Evolutionary conservation across 2,329 filamentous ascomycete genomes (phyloP).

Genomic region (Dichotomopilus funicola): DNA sequence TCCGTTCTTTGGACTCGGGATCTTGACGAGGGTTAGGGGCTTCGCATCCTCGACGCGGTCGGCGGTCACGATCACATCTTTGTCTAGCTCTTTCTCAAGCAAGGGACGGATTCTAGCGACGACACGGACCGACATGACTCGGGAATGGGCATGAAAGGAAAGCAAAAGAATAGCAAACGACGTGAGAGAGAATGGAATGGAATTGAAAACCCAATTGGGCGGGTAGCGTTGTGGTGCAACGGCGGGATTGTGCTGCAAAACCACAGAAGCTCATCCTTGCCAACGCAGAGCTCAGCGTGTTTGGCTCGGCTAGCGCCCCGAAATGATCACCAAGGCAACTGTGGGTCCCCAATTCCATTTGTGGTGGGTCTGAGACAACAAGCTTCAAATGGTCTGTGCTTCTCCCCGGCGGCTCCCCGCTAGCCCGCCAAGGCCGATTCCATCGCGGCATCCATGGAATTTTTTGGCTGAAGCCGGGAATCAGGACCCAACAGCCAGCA

Average conservation of each 20-base stretch:
- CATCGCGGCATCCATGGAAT: slow-evolving; percentile 8
- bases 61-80: slow-evolving; percentile 75
- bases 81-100: slow-evolving; percentile 75
- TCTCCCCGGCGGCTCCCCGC: neutral
- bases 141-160: slow-evolving; percentile 13
- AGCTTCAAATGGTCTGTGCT: slow-evolving; percentile 5
- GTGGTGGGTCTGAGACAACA: neutral
- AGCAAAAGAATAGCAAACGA: slow-evolving; percentile 1
- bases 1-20: slow-evolving; percentile 91
- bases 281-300: neutral
- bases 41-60: slow-evolving; percentile 56
- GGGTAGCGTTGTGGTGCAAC: slow-evolving; percentile 6
- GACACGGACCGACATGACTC: slow-evolving; percentile 64
- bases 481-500: neutral
- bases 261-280: slow-evolving; percentile 3
- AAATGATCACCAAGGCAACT: slow-evolving; percentile 16
- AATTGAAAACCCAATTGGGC: slow-evolving; percentile 5
- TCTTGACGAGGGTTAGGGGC: slow-evolving; percentile 66
- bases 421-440: neutral
- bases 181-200: neutral
- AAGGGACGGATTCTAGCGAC: slow-evolving; percentile 87
- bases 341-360: neutral
- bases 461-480: slow-evolving; percentile 8
- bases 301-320: slow-evolving; percentile 3
- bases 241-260: slow-evolving; percentile 6